Evolutionary conservation across 1,284 basidiomycete species (phyloP), one percentile per base, ranked within the genome.

Genomic region (Leccinum huronense): DNA sequence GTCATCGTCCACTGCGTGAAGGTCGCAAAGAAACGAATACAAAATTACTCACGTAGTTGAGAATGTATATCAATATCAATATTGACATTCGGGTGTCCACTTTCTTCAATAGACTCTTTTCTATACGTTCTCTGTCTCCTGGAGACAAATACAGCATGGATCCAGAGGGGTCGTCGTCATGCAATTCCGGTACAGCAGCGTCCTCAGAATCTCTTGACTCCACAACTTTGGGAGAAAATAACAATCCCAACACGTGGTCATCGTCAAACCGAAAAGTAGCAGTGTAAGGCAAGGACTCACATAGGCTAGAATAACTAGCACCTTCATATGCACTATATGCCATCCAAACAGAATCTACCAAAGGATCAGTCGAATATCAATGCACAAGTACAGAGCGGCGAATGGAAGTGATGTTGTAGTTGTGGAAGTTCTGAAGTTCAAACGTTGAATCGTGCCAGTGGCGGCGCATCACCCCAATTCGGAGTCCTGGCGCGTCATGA

Each of bases 51-150:
- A 83, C 80, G 76, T 82, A 84, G 70, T 85, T 87, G 36, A 87
- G 66, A 63, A 84, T 81, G 70, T 86, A 85, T 62, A 87, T 85
- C 42, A 85, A 66, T 38, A 86, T 75, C 66, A 85, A 69, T 57
- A 86, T 82, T 30, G 76, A 73, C 83, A 85, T 83, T 61, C 79
- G 77, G 60, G 77, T 64, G 65, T 84, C 84, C 55, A 84, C 72
- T 62, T 78, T 80, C 51, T 40, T 63, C 42, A 71, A n/a, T 23
- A 71, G 67, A 16, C 57, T 63, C 61, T 63, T 67, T 63, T 71
- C 70, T 56, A 65, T 31, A 30, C 45, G 57, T 31, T 64, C 36
- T 42, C 67, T 57, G 14, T 60, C 45, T n/a, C 62, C 62, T 54
- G 33, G 58, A 34, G 61, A 56, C 8, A 34, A 63, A 10, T 27